Evolutionary conservation across 352 stramenopile genomes (phyloP).

Genomic region (Albugo candida): DNA sequence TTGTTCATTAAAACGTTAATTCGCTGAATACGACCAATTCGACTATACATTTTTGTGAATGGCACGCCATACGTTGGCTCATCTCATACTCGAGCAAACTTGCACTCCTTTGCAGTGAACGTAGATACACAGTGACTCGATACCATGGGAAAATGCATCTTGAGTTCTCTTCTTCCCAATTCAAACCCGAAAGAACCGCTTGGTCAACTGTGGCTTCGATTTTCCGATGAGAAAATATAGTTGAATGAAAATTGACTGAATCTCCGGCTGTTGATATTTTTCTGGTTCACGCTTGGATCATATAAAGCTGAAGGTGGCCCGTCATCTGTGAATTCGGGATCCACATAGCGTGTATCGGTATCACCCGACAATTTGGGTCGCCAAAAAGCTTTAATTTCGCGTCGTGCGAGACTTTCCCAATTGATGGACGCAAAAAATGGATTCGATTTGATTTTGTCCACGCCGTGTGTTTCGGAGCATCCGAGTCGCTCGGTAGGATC

Average conservation of each 20-base stretch:
- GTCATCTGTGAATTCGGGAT: slow-evolving; percentile 77
- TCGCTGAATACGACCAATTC: too few species aligned
- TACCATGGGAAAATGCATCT: too few species aligned
- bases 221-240: slow-evolving; percentile 15
- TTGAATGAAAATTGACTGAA: slow-evolving; percentile 85
- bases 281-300: slow-evolving; percentile 35
- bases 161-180: too few species aligned
- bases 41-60: too few species aligned
- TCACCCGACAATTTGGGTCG: slow-evolving; percentile 67
- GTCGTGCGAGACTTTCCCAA: slow-evolving; percentile 45
- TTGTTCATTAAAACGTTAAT: slow-evolving; percentile 25
- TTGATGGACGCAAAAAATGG: slow-evolving; percentile 56
- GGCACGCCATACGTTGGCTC: too few species aligned
- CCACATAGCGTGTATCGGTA: slow-evolving; percentile 76
- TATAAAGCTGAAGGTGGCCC: slow-evolving; percentile 60
- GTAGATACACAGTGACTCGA: too few species aligned
- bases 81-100: too few species aligned
- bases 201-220: too few species aligned
- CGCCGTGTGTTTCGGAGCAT: slow-evolving; percentile 24
- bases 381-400: slow-evolving; percentile 63
- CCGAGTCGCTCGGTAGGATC: slow-evolving; percentile 48
- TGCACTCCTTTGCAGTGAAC: too few species aligned
- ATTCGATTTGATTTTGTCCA: slow-evolving; percentile 45
- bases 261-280: slow-evolving; percentile 56
- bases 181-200: too few species aligned